Percentiles rank a stretch among this genome's conserved stretches.
Conservation (phyloP, 768 basidiomycete genomes). For the Tubosaeta sp. region DNA sequence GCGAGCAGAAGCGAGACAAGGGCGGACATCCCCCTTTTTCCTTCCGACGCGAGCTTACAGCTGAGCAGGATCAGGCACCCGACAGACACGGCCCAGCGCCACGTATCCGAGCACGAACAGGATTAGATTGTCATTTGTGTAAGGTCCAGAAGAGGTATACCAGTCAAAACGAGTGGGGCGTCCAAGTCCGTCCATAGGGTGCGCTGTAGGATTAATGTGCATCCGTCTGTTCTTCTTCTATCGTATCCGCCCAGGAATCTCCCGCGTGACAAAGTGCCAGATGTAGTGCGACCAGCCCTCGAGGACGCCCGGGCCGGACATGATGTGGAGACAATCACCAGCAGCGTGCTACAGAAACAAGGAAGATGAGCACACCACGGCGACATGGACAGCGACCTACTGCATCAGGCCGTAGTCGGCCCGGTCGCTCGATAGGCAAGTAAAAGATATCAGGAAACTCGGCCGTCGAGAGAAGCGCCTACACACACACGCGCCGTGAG, state of each 20-base stretch:
- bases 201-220: too few relatives aligned
- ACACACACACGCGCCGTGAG: background rate
- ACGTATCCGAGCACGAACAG: background rate
- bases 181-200: background rate
- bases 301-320: slow-evolving; percentile 43
- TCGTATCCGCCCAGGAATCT: slow-evolving; percentile 28
- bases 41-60: too few relatives aligned
- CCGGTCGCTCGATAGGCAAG: slow-evolving; percentile 59
- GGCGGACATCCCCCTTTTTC: background rate
- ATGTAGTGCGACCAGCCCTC: slow-evolving; percentile 53
- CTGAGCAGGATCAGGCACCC: too few relatives aligned
- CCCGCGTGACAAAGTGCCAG: slow-evolving; percentile 43
- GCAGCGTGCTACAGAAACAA: slow-evolving; percentile 33
- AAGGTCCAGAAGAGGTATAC: background rate
- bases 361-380: background rate
- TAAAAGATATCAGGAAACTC: slow-evolving; percentile 55
- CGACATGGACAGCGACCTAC: slow-evolving; percentile 35
- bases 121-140: background rate
- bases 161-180: background rate
- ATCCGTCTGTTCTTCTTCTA: too few relatives aligned
- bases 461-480: slow-evolving; percentile 40
- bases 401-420: slow-evolving; percentile 58
- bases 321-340: slow-evolving; percentile 45
- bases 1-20: background rate
- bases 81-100: background rate